Base-by-base conservation (phyloP, 2,329 filamentous ascomycete genomes). In the Curvularia verruculosa region DNA sequence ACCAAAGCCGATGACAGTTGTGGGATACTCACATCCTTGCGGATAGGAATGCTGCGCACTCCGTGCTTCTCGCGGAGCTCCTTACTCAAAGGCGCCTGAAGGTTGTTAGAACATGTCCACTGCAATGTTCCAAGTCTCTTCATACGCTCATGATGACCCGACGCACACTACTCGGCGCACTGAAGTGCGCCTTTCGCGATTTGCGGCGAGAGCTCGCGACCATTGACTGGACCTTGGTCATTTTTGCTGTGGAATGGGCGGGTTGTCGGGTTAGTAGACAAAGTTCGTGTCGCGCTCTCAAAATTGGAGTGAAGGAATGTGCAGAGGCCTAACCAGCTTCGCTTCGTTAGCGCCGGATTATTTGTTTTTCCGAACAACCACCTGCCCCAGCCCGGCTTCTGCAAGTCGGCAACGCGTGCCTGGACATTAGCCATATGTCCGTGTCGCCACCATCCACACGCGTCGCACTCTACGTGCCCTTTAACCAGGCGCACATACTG, bases 31-130 rank as follows among this genome's bases (percentile, higher is more conserved):
- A 75, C 73, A 61, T 96, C 94, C 85, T 96, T 96, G 85, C 94
- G 92, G 85, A 98, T 87, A 79, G 94, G 95, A 81, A 97, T 96
- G 81, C 72, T 73, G 64, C 90, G 71, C 86, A 97, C 95, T 83
- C 96, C 96, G 90, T 99, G 91, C 89, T 99, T 95, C 84, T 96
- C 93, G 79, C 92, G 89, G 80, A 99, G 88, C 85, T 99, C 95
- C 87, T 96, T 77, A 74, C 75, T 76, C 66, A 76, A 64, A 56
- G 74, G 75, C 66, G 75, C 75, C 72, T 76, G 68, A 60, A 67
- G 59, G 62, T 59, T 65, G 69, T 75, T 62, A 74, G 69, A 69
- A 70, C 62, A 69, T 63, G 59, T 66, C 61, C 60, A 59, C 40
- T 52, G 64, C 63, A 59, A 59, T 64, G 63, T 62, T 67, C 64